Percentiles rank a stretch among this genome's conserved stretches.
These are phyloP conservation scores for Decorospora gaudefroyi DNA, from an alignment of 2,329 filamentous ascomycete genomes.

Conservation along the genomic window DNA sequence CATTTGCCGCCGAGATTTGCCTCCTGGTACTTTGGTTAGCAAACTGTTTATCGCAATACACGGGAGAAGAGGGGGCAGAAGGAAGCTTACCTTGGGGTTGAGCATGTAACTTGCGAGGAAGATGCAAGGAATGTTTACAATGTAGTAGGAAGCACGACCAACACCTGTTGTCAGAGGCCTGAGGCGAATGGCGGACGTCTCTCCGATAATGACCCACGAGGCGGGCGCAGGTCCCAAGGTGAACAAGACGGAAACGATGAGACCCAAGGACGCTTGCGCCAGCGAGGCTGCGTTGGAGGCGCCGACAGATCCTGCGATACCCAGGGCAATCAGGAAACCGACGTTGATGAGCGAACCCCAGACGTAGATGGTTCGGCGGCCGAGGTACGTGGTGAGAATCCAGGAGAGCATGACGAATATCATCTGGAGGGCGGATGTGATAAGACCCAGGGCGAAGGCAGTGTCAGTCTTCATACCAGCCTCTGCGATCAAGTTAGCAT, in stretches of 20 bases:
- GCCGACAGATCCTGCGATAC: constrained; percentile 61
- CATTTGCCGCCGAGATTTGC: constrained; percentile 50
- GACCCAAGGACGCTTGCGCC: constrained; percentile 65
- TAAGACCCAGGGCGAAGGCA: constrained; percentile 66
- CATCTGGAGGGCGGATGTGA: constrained; percentile 65
- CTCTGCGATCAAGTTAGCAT: constrained; percentile 52
- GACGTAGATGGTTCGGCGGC: constrained; percentile 67
- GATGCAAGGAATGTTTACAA: constrained; percentile 68
- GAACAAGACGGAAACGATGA: constrained; percentile 69
- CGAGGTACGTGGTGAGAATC: constrained; percentile 67
- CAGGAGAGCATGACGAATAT: constrained; percentile 69
- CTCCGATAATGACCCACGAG: constrained; percentile 69
- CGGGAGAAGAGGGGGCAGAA: constrained; percentile 53
- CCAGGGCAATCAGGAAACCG: constrained; percentile 61
- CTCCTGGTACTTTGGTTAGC: constrained; percentile 65
- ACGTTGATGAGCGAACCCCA: constrained; percentile 62
- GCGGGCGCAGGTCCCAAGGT: constrained; percentile 65
- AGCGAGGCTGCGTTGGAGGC: constrained; percentile 49
- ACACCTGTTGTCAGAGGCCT: constrained; percentile 68
- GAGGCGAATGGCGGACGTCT: constrained; percentile 68
- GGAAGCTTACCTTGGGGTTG: constrained; percentile 53
- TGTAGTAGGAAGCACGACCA: constrained; percentile 66
- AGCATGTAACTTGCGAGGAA: constrained; percentile 66
- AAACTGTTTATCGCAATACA: constrained; percentile 49
- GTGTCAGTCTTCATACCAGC: constrained; percentile 61